Base-by-base conservation (phyloP, 2,329 filamentous ascomycete genomes). In the Epicoccum nigrum region DNA sequence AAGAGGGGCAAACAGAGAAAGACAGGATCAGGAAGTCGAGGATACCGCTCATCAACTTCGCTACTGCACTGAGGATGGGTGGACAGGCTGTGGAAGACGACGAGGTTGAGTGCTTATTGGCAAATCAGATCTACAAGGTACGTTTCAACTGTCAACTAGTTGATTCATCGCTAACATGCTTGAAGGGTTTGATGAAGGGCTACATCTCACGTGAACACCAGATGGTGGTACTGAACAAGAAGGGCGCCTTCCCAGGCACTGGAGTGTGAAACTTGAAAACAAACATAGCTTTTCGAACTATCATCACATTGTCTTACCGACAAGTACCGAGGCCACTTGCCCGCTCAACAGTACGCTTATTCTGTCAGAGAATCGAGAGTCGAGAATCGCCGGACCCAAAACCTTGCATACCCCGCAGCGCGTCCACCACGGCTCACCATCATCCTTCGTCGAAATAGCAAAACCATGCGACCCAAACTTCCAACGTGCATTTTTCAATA, bases 61-160 rank as follows among this genome's bases (percentile, higher is more conserved):
- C 85, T 19, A 89, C 91, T 6, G 95, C 91, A 7, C 83, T 97
- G 53, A 86, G 86, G 67, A 81, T 96, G 63, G 87, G 86, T 55
- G 74, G 78, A 65, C 75, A 89, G 68, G 76, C 80, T 27, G 79
- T 95, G 27, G 94, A 97, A 63, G 81, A 83, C 25, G 95, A 99
- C 69, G 94, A 99, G 74, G 92, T 97, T 4, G 95, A 99, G 74
- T 99, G 94, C 72, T 77, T 97, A 64, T 71, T 99, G 66, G 91
- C 94, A 21, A 97, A 97, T 71, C 90, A 97, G 83, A 96, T 99
- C 56, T 99, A 97, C 80, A 99, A 97, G 85, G 93, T 96, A 75
- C 54, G 79, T 20, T 16, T 16, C 7, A 7, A 3, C 13, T n/a
- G 12, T 1, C 11, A 5, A 25, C 7, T 7, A n/a, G 6, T 38